Base-by-base conservation (phyloP, 768 basidiomycete species). In the Termitomyces sp. region DNA sequence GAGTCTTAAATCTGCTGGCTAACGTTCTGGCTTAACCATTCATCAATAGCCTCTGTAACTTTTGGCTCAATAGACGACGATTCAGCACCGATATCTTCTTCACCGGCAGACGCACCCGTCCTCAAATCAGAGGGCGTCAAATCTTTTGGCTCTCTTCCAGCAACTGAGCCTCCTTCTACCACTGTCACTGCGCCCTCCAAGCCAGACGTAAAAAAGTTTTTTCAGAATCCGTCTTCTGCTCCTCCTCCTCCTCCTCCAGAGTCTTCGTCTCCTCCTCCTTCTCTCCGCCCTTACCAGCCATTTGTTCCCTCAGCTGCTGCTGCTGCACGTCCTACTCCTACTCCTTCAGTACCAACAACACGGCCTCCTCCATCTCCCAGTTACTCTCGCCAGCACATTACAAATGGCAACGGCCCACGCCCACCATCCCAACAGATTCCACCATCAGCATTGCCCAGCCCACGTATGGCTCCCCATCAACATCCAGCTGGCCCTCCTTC, bases 1-100 rank as follows among this genome's bases (percentile, higher is more conserved):
- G 65, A 60, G 74, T 69, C 26, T 28, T 28, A 6, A 28, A 6
- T 28, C 6, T 1, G 19, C 7, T 2, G 42, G 37, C 46, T 35
- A 45, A 51, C 60, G 51, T 55, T 44, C 59, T 48, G 51, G 52
- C n/a, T n/a, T n/a, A n/a, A n/a, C n/a, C n/a, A n/a, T n/a, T n/a
- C n/a, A n/a, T n/a, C 40, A 57, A 2, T 45, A 88, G 83, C 79
- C 64, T 82, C 84, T 55, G 74, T 96, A 61, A 88, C 87, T 48
- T 94, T 95, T 75, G 93, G 93, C 63, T 92, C 92, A 45, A 90
- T 94, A 78, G 87, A 92, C 73, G 88, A 91, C 70, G 80, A 78
- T 61, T 71, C 78, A 56, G 84, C 90, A 51, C 79, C 86, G 58
- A 85, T 93, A 64, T 89, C 91, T 35, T 88, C 90, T 45, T 91